Evolutionary conservation across 805 yeast species (phyloP).

Genomic region (Metschnikowia bowlesiae): DNA sequence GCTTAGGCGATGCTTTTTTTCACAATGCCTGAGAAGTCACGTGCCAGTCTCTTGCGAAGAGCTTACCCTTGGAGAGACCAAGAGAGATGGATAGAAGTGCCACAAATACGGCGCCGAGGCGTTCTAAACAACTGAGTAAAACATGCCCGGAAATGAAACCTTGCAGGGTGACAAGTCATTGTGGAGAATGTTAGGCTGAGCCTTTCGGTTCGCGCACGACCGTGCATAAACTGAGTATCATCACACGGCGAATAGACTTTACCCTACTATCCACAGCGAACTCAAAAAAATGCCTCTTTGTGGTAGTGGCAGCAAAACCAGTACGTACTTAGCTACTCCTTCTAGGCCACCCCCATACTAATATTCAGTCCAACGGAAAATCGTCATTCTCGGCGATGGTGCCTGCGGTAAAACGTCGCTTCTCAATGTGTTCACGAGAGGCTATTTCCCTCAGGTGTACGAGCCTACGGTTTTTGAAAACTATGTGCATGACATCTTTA

Average conservation of each 20-base stretch:
- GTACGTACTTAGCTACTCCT: slow-evolving; percentile 26
- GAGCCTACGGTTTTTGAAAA: slow-evolving; percentile 98
- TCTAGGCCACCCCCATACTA: slow-evolving; percentile 7
- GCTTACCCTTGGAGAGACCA: background rate
- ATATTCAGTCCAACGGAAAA: slow-evolving; percentile 70
- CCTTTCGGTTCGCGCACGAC: slow-evolving; percentile 2
- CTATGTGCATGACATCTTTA: slow-evolving; percentile 94
- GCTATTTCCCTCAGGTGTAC: slow-evolving; percentile 96
- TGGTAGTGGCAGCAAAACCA: slow-evolving; percentile 39
- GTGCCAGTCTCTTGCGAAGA: background rate
- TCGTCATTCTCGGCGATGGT: slow-evolving; percentile 95
- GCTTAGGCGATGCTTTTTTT: slow-evolving; percentile 3
- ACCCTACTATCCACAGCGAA: background rate
- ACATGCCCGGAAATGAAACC: background rate
- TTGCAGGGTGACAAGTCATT: background rate
- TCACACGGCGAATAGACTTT: background rate
- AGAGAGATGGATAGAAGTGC: background rate
- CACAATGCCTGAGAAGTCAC: slow-evolving; percentile 3
- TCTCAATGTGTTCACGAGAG: slow-evolving; percentile 91
- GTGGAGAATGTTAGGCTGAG: background rate
- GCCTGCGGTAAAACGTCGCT: slow-evolving; percentile 98
- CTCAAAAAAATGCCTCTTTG: slow-evolving; percentile 35
- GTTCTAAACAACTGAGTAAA: background rate
- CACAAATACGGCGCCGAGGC: background rate
- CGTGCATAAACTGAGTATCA: slow-evolving; percentile 2